Evolutionary conservation across 2,329 filamentous ascomycete genomes (phyloP), one percentile per base, ranked within the genome.

Genomic region (Trichoderma endophyticum): DNA sequence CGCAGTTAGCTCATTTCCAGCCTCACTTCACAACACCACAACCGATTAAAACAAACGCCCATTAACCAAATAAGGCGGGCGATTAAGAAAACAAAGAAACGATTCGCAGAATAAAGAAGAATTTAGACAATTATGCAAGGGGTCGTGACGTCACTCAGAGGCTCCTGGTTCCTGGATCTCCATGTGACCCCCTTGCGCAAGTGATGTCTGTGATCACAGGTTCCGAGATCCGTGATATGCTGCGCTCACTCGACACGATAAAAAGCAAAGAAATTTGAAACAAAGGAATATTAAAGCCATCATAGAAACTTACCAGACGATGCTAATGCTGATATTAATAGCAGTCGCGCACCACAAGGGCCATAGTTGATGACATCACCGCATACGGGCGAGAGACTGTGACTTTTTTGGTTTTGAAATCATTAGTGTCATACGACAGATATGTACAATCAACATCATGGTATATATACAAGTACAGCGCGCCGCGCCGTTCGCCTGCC

Each of bases 401-500:
- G 70, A 59, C 64, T 54, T 32, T 63, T 60, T 61, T 70, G 6
- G 12, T 71, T 67, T 70, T 26, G 28, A 62, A 73, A 76, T 76
- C 74, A 78, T 78, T 78, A 79, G 76, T 77, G 76, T 82, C 80
- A 81, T 82, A 75, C 78, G 78, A 77, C 79, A 59, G 57, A 74
- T 82, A 82, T 82, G 75, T 82, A 83, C 79, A 81, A 74, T 73
- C 77, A 78, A 75, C 73, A 75, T 77, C 73, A 80, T 77, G 72
- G 80, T 77, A 78, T 82, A 83, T 83, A 81, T 82, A 83, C 82
- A 83, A 62, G 34, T 60, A 30, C 39, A 54, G 56, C 56, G 76
- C 77, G 75, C 72, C 75, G 76, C 77, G 76, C 54, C 73, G 77
- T 76, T 75, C 71, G 77, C 76, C 76, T 76, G 60, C 73, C n/a